phyloP scores from a whole-genome alignment of 2,329 filamentous ascomycete species.

The Trichoderma simmonsii region DNA sequence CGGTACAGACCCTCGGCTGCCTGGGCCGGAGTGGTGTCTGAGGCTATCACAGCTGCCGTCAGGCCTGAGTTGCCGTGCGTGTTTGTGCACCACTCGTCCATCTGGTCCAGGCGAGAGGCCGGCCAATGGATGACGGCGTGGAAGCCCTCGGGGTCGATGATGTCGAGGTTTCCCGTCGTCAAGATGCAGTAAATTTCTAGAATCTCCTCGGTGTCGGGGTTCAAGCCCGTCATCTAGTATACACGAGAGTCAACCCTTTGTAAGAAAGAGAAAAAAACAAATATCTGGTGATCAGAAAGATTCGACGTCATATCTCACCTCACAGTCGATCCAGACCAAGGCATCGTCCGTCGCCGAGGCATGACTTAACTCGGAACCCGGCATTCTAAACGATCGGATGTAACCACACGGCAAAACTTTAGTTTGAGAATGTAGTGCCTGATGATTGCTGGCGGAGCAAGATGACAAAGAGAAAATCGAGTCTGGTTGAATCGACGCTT shows the following conservation, averaged over 20 bases:
- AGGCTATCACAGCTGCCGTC: slow-evolving; percentile 70
- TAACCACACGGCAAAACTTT: neutral
- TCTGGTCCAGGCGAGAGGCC: slow-evolving; percentile 65
- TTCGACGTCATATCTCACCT: slow-evolving; percentile 37
- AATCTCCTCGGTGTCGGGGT: slow-evolving; percentile 76
- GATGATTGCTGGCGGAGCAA: neutral
- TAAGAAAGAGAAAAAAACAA: neutral
- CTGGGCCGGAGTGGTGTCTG: slow-evolving; percentile 65
- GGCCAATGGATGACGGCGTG: slow-evolving; percentile 75
- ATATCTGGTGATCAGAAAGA: neutral
- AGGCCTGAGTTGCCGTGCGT: slow-evolving; percentile 82
- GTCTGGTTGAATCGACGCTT: neutral
- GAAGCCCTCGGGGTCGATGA: slow-evolving; percentile 75
- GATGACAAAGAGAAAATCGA: neutral
- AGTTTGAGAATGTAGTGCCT: neutral
- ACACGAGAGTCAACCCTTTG: neutral
- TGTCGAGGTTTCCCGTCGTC: slow-evolving; percentile 73
- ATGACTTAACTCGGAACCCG: neutral
- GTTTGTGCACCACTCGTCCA: slow-evolving; percentile 84
- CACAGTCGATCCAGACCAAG: slow-evolving; percentile 80
- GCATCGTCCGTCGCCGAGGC: slow-evolving; percentile 45
- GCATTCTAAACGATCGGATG: neutral
- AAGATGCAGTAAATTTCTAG: slow-evolving; percentile 91
- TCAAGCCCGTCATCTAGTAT: slow-evolving; percentile 79
- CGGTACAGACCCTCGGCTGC: slow-evolving; percentile 70